Evolutionary conservation across 2,329 filamentous ascomycete genomes (phyloP), one percentile per base, ranked within the genome.

Genomic region (Fusarium gaditjirri): DNA sequence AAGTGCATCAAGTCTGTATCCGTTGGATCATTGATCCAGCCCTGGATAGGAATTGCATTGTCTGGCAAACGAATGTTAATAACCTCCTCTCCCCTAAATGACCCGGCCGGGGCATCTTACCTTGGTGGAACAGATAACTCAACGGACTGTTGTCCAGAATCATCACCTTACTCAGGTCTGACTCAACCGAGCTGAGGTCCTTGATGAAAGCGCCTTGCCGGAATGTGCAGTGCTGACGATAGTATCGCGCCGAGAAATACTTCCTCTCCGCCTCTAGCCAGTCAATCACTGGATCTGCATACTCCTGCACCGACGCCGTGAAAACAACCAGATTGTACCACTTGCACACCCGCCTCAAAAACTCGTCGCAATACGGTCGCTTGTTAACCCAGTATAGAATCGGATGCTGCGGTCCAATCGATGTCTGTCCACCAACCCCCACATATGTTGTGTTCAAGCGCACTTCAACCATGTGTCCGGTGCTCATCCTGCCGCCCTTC

Each of bases 301-400:
- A 99, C 81, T 99, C 96, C 81, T 99, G 96, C 41, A 99, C 96
- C 25, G 94, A 97, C 6, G 96, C 96, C 14, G 96, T 99, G 81
- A 99, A 99, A 50, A 98, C 88, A 56, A 99, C 94, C 21, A 99
- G 86, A 80, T 98, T 98, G 84, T 97, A 99, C 96, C 96, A 99
- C 84, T 97, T 97, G 86, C 91, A 94, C 50, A 98, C 90, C 86
- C 96, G 80, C 78, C 95, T 92, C 78, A 99, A 83, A 79, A 99
- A 99, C 76, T 98, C 95, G 81, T 99, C 96, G 81, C 96, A 99
- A 80, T 96, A 92, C 39, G 96, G 96, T 71, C 96, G 92, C 83
- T 99, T 98, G 84, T 99, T 96, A 56, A 99, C 96, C 85, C 98
- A 99, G 85, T 99, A 99, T 69, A 99, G 84, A 74, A 99, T 98